Percentiles rank a stretch among this genome's conserved stretches.
Evolutionary conservation across 2,329 filamentous ascomycete genomes (phyloP).

Genomic region (Fusarium setosum): DNA sequence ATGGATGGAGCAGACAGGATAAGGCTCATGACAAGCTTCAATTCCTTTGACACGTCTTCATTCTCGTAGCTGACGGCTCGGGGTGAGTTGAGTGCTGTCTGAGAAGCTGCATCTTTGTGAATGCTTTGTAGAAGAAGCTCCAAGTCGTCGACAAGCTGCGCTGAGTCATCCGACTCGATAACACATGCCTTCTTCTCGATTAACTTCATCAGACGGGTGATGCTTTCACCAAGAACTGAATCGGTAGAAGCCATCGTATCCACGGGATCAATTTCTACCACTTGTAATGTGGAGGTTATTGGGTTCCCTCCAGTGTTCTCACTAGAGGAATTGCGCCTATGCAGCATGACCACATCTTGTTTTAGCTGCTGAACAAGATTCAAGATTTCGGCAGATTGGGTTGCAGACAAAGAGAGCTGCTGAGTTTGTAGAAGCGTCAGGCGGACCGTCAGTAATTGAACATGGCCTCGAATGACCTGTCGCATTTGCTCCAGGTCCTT

Average conservation of each 20-base stretch:
- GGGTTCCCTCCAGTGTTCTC: fast-evolving
- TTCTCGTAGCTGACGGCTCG: fast-evolving
- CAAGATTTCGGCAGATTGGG: not conserved
- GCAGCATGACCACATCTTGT: fast-evolving
- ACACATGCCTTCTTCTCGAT: not conserved
- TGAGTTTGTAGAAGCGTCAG: not conserved
- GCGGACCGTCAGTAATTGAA: fast-evolving
- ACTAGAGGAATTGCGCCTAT: fast-evolving
- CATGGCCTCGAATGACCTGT: not conserved
- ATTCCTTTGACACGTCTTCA: not conserved
- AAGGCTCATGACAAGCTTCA: not conserved
- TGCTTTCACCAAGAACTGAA: not conserved
- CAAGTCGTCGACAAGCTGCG: not conserved
- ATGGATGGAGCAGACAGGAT: not conserved
- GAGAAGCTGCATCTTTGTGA: not conserved
- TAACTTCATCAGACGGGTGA: not conserved
- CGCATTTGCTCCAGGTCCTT: not conserved
- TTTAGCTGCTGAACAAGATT: not conserved
- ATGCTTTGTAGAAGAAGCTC: not conserved
- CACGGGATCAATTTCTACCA: not conserved
- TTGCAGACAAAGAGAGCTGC: not conserved
- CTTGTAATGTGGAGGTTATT: no score
- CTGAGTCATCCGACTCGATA: not conserved
- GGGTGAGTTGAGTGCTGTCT: not conserved
- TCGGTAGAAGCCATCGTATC: not conserved